A percentile compares a stretch with the other conserved stretches of the same genome.
phyloP scores from a whole-genome alignment of 1,284 basidiomycete genomes.

The Cryptococcus hybrid region DNA sequence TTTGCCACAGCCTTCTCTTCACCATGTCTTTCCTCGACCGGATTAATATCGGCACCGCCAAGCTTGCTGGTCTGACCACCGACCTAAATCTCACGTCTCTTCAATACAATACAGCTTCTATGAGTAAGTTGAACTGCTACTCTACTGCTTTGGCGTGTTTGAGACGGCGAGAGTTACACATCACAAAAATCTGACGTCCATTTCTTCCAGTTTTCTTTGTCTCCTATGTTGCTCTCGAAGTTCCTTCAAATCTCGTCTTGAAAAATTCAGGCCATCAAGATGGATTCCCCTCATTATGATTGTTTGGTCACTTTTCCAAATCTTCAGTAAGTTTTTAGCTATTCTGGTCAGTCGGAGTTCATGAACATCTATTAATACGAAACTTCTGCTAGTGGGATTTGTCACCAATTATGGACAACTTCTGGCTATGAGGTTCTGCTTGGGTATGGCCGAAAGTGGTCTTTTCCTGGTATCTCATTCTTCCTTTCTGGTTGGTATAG shows the following conservation, averaged over 20 bases:
- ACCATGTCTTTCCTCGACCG: constrained; percentile 54
- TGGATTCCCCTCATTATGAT: constrained; percentile 49
- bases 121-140: constrained; percentile 31
- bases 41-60: constrained; percentile 50
- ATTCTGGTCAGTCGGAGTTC: neutral
- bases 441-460: constrained; percentile 48
- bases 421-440: constrained; percentile 47
- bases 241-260: constrained; percentile 52
- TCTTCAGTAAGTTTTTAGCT: constrained; percentile 30
- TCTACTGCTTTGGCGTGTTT: neutral
- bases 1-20: constrained; percentile 30
- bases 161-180: constrained; percentile 1
- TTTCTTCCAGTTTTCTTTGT: constrained; percentile 48
- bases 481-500: constrained; percentile 52
- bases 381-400: constrained; percentile 42
- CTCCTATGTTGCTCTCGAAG: constrained; percentile 51
- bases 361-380: neutral
- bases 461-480: constrained; percentile 50
- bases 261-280: constrained; percentile 48
- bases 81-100: constrained; percentile 47
- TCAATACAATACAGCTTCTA: constrained; percentile 48
- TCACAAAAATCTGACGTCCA: too few species aligned
- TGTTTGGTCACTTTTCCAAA: constrained; percentile 44
- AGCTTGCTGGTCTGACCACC: constrained; percentile 44
- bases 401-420: constrained; percentile 49